These are phyloP conservation scores for Saccharomycopsis hybrid DNA, from an alignment of 1,139 yeast species.

Conservation along the genomic window DNA sequence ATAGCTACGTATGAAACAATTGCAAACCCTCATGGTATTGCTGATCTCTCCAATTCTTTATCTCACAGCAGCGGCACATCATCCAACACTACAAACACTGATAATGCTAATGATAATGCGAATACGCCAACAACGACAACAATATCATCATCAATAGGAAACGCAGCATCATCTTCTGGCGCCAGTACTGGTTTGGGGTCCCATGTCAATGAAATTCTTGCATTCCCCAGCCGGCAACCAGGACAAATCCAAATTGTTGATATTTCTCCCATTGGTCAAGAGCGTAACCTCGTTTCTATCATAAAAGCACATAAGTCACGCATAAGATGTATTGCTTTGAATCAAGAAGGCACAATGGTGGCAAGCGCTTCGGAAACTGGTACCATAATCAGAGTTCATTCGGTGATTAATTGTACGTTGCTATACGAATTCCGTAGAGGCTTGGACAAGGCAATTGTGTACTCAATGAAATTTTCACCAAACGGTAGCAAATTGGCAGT, in stretches of 20 bases:
- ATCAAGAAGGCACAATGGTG: constrained; percentile 66
- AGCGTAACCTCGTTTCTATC: constrained; percentile 57
- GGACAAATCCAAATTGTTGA: constrained; percentile 83
- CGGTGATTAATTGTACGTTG: constrained; percentile 66
- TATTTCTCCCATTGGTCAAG: constrained; percentile 54
- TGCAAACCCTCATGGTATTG: constrained; percentile 62
- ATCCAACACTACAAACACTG: not conserved
- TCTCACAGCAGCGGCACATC: constrained; percentile 24
- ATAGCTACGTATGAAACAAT: constrained; percentile 67
- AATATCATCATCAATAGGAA: not conserved
- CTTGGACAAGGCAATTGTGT: constrained; percentile 71
- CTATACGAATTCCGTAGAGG: constrained; percentile 85
- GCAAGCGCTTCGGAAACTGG: constrained; percentile 90
- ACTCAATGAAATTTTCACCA: constrained; percentile 79
- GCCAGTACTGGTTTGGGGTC: not conserved
- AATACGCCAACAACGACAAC: not conserved
- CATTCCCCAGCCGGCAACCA: constrained; percentile 56
- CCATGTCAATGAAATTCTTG: constrained; percentile 39
- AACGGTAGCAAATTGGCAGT: constrained; percentile 73
- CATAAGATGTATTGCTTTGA: constrained; percentile 61
- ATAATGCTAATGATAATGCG: not conserved
- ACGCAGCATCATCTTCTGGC: not conserved
- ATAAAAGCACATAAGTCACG: constrained; percentile 78
- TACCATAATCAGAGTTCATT: constrained; percentile 74
- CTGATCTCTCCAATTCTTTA: constrained; percentile 43